Conservation (phyloP, 2,329 filamentous ascomycete genomes). For the Verticillium nonalfalfae region DNA sequence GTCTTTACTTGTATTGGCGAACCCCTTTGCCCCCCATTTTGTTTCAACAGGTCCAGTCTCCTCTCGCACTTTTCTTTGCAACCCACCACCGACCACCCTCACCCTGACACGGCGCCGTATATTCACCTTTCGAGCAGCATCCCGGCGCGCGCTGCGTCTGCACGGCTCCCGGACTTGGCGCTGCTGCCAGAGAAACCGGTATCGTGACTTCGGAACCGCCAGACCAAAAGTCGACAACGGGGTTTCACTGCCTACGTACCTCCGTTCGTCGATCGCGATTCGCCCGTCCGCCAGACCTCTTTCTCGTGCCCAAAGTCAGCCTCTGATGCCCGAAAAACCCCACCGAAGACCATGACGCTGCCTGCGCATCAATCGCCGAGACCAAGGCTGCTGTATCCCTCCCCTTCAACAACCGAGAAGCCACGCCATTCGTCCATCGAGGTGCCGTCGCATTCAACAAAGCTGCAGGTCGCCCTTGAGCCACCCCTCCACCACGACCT, state of each 20-base stretch:
- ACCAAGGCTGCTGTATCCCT: slow-evolving; percentile 14
- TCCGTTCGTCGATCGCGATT: not conserved
- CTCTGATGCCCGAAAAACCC: slow-evolving; percentile 19
- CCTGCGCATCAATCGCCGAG: slow-evolving; percentile 27
- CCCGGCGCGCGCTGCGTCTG: not conserved
- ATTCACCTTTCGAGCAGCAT: not conserved
- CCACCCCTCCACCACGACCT: slow-evolving; percentile 3
- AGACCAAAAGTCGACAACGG: not conserved
- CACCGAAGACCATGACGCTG: slow-evolving; percentile 36
- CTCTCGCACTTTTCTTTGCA: not conserved
- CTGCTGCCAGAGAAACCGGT: not conserved
- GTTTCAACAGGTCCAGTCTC: not conserved
- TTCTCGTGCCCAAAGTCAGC: slow-evolving; percentile 4
- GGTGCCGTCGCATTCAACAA: slow-evolving; percentile 5
- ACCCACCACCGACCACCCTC: not conserved
- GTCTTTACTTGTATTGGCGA: not conserved
- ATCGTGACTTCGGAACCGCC: not conserved
- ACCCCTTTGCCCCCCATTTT: not conserved
- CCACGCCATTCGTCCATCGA: slow-evolving; percentile 2
- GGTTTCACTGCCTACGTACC: not conserved
- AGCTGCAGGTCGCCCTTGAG: slow-evolving; percentile 7
- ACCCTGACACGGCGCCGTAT: not conserved
- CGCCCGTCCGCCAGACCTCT: not conserved
- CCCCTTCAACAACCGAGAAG: slow-evolving; percentile 1
- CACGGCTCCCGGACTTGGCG: not conserved